A percentile compares a stretch with the other conserved stretches of the same genome.
phyloP scores from a whole-genome alignment of 306 rosid species.

The Spatholobus suberectus region DNA sequence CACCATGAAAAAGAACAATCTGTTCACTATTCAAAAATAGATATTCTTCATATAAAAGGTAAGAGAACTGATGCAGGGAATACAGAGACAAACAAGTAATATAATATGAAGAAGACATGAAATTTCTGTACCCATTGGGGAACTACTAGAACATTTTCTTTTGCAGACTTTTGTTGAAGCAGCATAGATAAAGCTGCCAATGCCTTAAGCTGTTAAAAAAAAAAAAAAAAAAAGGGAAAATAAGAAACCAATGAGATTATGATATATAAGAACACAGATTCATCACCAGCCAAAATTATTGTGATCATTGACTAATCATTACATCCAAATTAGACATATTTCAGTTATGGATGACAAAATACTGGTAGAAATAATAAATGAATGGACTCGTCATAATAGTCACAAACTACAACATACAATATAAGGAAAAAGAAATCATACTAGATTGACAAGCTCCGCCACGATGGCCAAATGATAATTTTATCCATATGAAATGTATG shows the following conservation, averaged over 20 bases:
- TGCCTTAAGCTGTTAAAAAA: conserved; percentile 79
- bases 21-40: conserved; percentile 10
- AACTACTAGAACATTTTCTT: conserved; percentile 69
- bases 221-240: conserved; percentile 2
- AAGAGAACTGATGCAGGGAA: conserved; percentile 18
- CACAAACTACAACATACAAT: conserved; percentile 13
- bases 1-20: conserved; percentile 15
- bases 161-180: conserved; percentile 73
- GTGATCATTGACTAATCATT: conserved; percentile 23
- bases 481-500: not conserved
- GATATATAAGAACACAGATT: conserved; percentile 27
- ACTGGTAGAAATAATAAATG: conserved; percentile 22
- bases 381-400: not conserved
- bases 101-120: conserved; percentile 23
- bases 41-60: conserved; percentile 4
- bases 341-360: conserved; percentile 20
- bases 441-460: conserved; percentile 21
- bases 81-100: not conserved
- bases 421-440: conserved; percentile 12
- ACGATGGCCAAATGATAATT: conserved; percentile 16
- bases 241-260: conserved; percentile 38
- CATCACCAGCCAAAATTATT: conserved; percentile 25
- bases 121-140: conserved; percentile 85
- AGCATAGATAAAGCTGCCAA: conserved; percentile 71
- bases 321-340: conserved; percentile 29